These are phyloP conservation scores for Pythium grandisporangium DNA, from an alignment of 352 stramenopile genomes.

Conservation along the genomic window DNA sequence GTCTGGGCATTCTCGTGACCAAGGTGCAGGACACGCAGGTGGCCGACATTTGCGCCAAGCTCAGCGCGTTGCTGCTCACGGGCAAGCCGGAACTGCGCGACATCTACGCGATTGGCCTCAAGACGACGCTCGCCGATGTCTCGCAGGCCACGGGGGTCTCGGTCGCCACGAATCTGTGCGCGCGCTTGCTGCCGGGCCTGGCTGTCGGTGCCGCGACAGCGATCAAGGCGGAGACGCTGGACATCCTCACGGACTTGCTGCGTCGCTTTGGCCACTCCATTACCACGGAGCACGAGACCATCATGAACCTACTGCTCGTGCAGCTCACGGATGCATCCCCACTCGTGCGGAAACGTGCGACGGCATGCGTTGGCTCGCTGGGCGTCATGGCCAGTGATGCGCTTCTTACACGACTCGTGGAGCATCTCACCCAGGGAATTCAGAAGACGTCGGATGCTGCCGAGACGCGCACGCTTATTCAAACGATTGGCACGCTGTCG, in stretches of 20 bases:
- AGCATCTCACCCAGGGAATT: constrained; percentile 90
- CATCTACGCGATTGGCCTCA: constrained; percentile 98
- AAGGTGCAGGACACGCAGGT: constrained; percentile 95
- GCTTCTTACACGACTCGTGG: constrained; percentile 90
- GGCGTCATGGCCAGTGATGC: constrained; percentile 93
- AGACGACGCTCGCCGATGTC: constrained; percentile 94
- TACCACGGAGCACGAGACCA: constrained; percentile 77
- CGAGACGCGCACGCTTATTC: constrained; percentile 91
- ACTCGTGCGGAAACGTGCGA: constrained; percentile 94
- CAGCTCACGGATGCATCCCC: constrained; percentile 77
- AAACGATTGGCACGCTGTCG: constrained; percentile 96
- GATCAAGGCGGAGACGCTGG: constrained; percentile 92
- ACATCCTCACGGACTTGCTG: constrained; percentile 96
- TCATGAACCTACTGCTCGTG: constrained; percentile 84
- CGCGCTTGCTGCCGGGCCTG: constrained; percentile 56
- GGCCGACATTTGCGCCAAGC: constrained; percentile 95
- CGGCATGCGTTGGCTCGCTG: constrained; percentile 91
- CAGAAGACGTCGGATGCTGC: constrained; percentile 49
- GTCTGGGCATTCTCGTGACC: constrained; percentile 93
- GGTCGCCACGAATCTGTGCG: constrained; percentile 66
- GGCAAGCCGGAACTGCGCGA: constrained; percentile 95
- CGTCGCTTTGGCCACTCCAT: constrained; percentile 92
- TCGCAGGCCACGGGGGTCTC: constrained; percentile 85
- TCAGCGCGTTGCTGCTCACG: constrained; percentile 95
- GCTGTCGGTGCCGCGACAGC: constrained; percentile 58